Conservation (phyloP, 2,329 filamentous ascomycete species). For the Penicillium sp. region DNA sequence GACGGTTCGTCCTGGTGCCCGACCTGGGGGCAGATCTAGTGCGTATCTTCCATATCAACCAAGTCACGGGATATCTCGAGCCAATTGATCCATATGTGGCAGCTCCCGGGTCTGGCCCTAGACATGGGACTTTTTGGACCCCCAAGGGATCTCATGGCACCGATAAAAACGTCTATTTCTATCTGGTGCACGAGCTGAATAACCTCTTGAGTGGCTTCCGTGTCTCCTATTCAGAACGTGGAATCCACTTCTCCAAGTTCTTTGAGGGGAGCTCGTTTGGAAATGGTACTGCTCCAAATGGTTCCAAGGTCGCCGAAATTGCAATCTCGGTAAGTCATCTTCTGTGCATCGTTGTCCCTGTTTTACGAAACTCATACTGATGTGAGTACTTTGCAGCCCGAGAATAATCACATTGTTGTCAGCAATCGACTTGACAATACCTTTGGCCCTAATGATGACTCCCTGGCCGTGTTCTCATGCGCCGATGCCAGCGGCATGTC, state of each 20-base stretch:
- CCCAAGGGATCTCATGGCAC: slow-evolving; percentile 17
- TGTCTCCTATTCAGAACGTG: slow-evolving; percentile 11
- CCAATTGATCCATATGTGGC: slow-evolving; percentile 49
- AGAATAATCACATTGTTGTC: slow-evolving; percentile 16
- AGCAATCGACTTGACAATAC: slow-evolving; percentile 18
- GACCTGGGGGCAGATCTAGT: slow-evolving; percentile 60
- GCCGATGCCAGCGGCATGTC: slow-evolving; percentile 2
- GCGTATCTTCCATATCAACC: slow-evolving; percentile 56
- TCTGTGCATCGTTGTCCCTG: background rate
- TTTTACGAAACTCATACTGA: too few relatives aligned
- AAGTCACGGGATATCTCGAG: slow-evolving; percentile 48
- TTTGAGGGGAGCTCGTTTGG: slow-evolving; percentile 16
- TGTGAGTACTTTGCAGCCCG: slow-evolving; percentile 3
- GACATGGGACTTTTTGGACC: slow-evolving; percentile 57
- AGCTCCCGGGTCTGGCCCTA: slow-evolving; percentile 53
- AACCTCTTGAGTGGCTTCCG: slow-evolving; percentile 20
- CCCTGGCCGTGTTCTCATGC: slow-evolving; percentile 15
- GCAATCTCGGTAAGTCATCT: slow-evolving; percentile 11
- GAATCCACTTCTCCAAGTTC: slow-evolving; percentile 13
- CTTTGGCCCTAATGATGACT: slow-evolving; percentile 16
- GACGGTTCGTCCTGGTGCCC: slow-evolving; percentile 56
- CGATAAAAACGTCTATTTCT: slow-evolving; percentile 11
- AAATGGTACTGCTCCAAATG: background rate
- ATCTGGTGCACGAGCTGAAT: slow-evolving; percentile 22
- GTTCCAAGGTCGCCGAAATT: slow-evolving; percentile 18